phyloP scores from a whole-genome alignment of 306 rosid genomes.

The Hippophae rhamnoides region DNA sequence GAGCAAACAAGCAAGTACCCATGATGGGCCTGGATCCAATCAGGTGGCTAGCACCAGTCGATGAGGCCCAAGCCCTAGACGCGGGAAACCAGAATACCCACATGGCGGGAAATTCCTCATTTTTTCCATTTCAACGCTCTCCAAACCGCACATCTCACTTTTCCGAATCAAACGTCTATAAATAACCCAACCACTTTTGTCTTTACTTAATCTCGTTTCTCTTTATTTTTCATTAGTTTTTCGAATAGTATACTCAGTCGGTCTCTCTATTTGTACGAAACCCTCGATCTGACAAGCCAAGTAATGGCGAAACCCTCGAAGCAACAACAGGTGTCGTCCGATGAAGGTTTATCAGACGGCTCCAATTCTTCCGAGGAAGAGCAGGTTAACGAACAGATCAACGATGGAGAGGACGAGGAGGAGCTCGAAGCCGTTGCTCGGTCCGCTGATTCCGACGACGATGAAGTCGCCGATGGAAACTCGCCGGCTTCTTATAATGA shows the following conservation, averaged over 20 bases:
- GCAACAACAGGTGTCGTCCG: conserved; percentile 50
- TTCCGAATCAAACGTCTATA: conserved; percentile 28
- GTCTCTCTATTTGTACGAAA: conserved; percentile 20
- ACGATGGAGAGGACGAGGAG: conserved; percentile 77
- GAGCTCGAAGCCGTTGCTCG: conserved; percentile 91
- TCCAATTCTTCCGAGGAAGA: conserved; percentile 51
- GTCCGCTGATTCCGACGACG: conserved; percentile 63
- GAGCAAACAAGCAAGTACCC: too few species aligned
- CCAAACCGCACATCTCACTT: conserved; percentile 24
- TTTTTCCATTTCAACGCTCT: conserved; percentile 14
- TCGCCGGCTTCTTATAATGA: conserved; percentile 30
- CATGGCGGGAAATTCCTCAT: conserved; percentile 46
- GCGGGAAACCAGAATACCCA: conserved; percentile 39
- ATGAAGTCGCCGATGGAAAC: conserved; percentile 28
- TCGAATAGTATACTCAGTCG: conserved; percentile 12
- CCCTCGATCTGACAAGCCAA: conserved; percentile 45
- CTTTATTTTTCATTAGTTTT: conserved; percentile 3
- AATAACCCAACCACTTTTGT: conserved; percentile 5
- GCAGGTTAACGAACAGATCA: conserved; percentile 47
- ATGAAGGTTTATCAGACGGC: conserved; percentile 50
- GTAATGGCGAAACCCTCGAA: conserved; percentile 62
- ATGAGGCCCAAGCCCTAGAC: neutral
- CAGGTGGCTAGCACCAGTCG: neutral
- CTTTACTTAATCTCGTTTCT: too few species aligned
- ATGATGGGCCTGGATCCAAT: too few species aligned